A percentile compares a stretch with the other conserved stretches of the same genome.
These are phyloP conservation scores for Asclepias syriaca DNA, from an alignment of 257 asterid genomes.

Conservation along the genomic window DNA sequence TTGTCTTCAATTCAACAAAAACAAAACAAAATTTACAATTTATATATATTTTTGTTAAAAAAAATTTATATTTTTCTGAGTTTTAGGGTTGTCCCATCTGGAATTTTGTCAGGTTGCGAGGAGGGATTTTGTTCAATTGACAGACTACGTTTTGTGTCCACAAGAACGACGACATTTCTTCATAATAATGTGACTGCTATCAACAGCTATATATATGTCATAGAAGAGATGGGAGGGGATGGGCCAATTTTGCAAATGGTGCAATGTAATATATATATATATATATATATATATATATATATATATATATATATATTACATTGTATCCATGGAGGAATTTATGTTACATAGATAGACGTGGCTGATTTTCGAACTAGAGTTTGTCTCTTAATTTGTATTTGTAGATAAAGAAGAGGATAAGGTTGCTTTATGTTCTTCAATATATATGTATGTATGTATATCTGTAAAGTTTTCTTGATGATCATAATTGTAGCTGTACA, in stretches of 20 bases:
- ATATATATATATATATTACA: too few species aligned
- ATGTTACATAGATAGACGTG: background rate
- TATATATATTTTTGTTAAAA: too few species aligned
- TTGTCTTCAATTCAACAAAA: background rate
- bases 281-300: too few species aligned
- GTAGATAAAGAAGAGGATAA: background rate
- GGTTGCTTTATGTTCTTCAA: background rate
- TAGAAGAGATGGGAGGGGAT: background rate
- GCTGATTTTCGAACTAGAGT: background rate
- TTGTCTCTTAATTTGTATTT: background rate
- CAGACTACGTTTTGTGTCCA: background rate
- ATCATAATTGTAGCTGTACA: too few species aligned
- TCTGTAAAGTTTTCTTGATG: too few species aligned
- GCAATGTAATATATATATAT: background rate
- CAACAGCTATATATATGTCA: background rate
- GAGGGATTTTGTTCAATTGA: constrained; percentile 3
- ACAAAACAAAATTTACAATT: background rate
- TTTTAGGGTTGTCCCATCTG: background rate
- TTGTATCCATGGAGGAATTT: background rate
- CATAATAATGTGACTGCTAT: background rate
- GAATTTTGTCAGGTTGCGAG: constrained; percentile 3
- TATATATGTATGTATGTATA: too few species aligned
- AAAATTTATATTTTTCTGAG: too few species aligned
- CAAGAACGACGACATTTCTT: background rate
- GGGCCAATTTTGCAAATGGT: background rate